phyloP scores from a whole-genome alignment of 192 early-diverging fungal species.

The Backusella sp. region DNA sequence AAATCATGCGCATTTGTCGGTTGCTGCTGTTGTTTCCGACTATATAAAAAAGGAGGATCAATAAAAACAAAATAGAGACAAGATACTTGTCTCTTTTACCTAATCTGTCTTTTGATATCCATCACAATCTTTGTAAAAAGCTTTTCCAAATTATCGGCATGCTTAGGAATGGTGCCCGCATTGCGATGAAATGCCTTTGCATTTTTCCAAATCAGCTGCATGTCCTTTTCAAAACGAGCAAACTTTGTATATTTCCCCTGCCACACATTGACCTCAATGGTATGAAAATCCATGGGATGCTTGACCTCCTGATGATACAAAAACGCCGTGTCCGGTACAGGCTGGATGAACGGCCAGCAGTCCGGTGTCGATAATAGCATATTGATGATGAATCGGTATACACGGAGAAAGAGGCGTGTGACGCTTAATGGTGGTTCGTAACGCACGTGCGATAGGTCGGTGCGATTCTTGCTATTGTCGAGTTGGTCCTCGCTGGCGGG shows the following conservation, averaged over 20 bases:
- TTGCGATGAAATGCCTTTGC: conserved; percentile 39
- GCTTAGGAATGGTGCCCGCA: conserved; percentile 30
- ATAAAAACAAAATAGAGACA: neutral
- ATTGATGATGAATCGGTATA: conserved; percentile 35
- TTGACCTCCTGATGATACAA: conserved; percentile 49
- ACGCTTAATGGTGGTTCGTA: conserved; percentile 23
- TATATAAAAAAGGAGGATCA: neutral
- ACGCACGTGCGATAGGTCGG: conserved; percentile 16
- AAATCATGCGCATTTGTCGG: conserved; percentile 13
- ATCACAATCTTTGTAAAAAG: conserved; percentile 29
- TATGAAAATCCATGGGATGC: conserved; percentile 53
- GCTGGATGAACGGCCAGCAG: conserved; percentile 38
- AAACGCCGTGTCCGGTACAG: conserved; percentile 39
- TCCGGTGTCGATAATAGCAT: conserved; percentile 32
- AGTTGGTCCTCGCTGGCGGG: neutral
- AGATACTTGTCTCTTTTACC: conserved; percentile 1
- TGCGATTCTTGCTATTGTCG: neutral
- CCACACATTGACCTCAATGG: conserved; percentile 55
- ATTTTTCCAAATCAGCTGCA: conserved; percentile 47
- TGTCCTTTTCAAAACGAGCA: conserved; percentile 47
- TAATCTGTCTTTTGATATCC: conserved; percentile 23
- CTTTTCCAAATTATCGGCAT: conserved; percentile 27
- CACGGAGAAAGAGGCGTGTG: conserved; percentile 29
- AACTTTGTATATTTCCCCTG: conserved; percentile 39
- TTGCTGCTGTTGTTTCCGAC: conserved; percentile 10